Evolutionary conservation across 805 yeast genomes (phyloP).

Genomic region (Suhomyces xylopsoci): DNA sequence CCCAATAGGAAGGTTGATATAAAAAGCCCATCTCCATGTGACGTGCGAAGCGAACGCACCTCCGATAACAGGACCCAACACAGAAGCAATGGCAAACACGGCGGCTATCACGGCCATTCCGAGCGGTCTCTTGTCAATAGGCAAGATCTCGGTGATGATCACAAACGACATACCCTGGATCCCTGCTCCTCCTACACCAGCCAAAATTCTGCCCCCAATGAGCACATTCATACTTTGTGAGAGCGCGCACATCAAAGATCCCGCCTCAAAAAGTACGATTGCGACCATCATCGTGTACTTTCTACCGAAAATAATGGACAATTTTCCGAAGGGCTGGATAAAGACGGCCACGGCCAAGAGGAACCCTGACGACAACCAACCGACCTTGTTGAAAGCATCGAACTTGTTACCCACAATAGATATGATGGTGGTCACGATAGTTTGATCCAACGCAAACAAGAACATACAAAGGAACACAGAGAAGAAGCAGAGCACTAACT

Average conservation of each 20-base stretch:
- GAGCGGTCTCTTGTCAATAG: constrained; percentile 25
- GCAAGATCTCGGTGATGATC: constrained; percentile 29
- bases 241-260: constrained; percentile 39
- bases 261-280: constrained; percentile 28
- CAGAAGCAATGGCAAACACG: constrained; percentile 21
- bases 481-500: constrained; percentile 22
- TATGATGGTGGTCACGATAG: constrained; percentile 35
- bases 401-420: constrained; percentile 36
- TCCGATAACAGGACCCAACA: constrained; percentile 24
- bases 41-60: constrained; percentile 24
- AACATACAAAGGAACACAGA: constrained; percentile 31
- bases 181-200: constrained; percentile 39
- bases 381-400: constrained; percentile 30
- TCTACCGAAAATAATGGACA: constrained; percentile 37
- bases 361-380: constrained; percentile 39
- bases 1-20: constrained; percentile 25
- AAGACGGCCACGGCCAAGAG: constrained; percentile 33
- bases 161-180: constrained; percentile 28
- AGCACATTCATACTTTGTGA: constrained; percentile 34
- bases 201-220: constrained; percentile 40
- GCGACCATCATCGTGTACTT: constrained; percentile 26
- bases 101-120: constrained; percentile 19
- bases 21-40: constrained; percentile 28
- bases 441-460: constrained; percentile 38
- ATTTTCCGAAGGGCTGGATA: constrained; percentile 36